phyloP scores from a whole-genome alignment of 2,329 filamentous ascomycete genomes.

The Ophiocordyceps australis region DNA sequence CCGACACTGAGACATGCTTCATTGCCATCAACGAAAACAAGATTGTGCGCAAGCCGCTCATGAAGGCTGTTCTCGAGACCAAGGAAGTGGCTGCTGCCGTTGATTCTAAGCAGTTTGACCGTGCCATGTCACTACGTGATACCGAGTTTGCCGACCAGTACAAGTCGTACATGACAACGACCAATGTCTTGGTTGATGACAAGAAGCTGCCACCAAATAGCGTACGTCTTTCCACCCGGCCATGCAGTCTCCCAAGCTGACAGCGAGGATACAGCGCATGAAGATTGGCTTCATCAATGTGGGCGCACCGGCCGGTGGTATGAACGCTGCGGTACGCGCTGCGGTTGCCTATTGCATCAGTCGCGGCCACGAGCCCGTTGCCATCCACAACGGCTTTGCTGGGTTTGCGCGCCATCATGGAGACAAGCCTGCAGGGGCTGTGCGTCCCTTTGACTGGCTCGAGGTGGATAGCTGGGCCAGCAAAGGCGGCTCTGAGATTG shows the following conservation, averaged over 20 bases:
- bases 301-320: slow-evolving; percentile 87
- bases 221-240: slow-evolving; percentile 30
- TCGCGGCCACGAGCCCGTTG: slow-evolving; percentile 80
- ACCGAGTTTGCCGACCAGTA: slow-evolving; percentile 90
- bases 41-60: slow-evolving; percentile 75
- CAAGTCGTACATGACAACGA: slow-evolving; percentile 78
- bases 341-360: slow-evolving; percentile 86
- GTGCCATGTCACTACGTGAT: slow-evolving; percentile 76
- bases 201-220: slow-evolving; percentile 52
- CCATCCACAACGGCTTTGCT: slow-evolving; percentile 93
- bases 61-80: slow-evolving; percentile 76
- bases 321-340: slow-evolving; percentile 91
- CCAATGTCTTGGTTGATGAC: slow-evolving; percentile 55
- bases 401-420: slow-evolving; percentile 81
- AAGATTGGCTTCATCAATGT: slow-evolving; percentile 92
- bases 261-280: slow-evolving; percentile 75
- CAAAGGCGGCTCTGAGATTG: slow-evolving; percentile 93
- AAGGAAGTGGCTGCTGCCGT: slow-evolving; percentile 73
- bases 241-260: too few species aligned
- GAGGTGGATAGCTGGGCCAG: slow-evolving; percentile 93
- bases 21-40: slow-evolving; percentile 98
- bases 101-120: slow-evolving; percentile 66
- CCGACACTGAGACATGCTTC: slow-evolving; percentile 79
- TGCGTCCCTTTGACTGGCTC: slow-evolving; percentile 77
- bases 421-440: slow-evolving; percentile 64